Percentiles rank a stretch among this genome's conserved stretches.
phyloP scores from a whole-genome alignment of 2,329 filamentous ascomycete species.

The Pezicula radicicola region DNA sequence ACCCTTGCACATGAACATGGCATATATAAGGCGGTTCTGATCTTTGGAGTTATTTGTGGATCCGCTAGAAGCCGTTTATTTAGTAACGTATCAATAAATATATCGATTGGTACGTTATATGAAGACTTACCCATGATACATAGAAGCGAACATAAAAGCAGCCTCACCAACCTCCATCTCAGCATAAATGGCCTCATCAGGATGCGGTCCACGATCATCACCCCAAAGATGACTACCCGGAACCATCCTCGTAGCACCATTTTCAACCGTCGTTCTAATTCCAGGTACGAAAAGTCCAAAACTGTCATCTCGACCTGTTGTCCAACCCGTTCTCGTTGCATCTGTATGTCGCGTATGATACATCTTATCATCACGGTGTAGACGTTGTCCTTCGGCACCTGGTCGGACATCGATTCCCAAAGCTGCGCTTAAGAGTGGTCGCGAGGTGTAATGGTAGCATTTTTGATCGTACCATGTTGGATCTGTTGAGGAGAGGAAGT shows the following conservation, averaged over 20 bases:
- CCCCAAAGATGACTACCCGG: constrained; percentile 18
- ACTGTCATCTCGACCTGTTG: constrained; percentile 7
- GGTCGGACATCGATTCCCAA: constrained; percentile 13
- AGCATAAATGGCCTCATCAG: constrained; percentile 10
- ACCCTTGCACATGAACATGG: constrained; percentile 13
- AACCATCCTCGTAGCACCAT: constrained; percentile 14
- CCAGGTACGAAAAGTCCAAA: constrained; percentile 14
- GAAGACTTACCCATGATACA: constrained; percentile 8
- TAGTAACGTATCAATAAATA: no score
- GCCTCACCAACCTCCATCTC: constrained; percentile 14
- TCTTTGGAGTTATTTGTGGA: constrained; percentile 10
- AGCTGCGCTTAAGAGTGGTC: constrained; percentile 9
- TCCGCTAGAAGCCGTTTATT: neutral
- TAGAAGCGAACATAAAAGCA: constrained; percentile 13
- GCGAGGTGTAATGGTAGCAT: constrained; percentile 8
- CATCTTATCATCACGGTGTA: constrained; percentile 14
- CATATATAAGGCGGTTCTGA: constrained; percentile 11
- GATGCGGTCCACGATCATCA: constrained; percentile 10
- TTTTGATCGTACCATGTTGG: constrained; percentile 14
- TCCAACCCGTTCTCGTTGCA: constrained; percentile 9
- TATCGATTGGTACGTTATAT: no score
- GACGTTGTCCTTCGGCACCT: constrained; percentile 8
- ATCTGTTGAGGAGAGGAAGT: constrained; percentile 12
- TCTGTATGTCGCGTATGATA: constrained; percentile 13
- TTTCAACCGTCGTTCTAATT: constrained; percentile 9